phyloP scores from a whole-genome alignment of 768 basidiomycete genomes.

The Boletus rubescentipes region DNA sequence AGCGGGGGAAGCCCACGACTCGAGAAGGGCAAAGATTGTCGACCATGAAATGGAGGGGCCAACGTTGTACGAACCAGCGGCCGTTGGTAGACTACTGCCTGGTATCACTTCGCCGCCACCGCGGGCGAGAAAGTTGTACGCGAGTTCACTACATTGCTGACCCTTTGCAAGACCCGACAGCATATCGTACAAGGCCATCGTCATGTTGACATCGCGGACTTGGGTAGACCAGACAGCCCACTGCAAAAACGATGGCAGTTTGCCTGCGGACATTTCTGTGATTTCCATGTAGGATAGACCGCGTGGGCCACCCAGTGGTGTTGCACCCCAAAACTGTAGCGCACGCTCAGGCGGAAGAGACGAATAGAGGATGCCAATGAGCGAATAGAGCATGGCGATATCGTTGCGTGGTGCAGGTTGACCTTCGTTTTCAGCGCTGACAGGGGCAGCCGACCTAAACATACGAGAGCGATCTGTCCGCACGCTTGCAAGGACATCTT shows the following conservation, averaged over 20 bases:
- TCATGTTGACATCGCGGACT: conserved; percentile 66
- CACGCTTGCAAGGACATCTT: conserved; percentile 73
- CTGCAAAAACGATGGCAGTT: conserved; percentile 75
- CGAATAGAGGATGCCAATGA: conserved; percentile 80
- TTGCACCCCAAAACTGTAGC: conserved; percentile 83
- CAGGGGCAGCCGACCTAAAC: conserved; percentile 45
- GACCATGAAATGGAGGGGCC: conserved; percentile 74
- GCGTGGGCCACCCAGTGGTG: conserved; percentile 42
- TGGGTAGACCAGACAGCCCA: conserved; percentile 91
- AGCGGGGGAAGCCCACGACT: conserved; percentile 67
- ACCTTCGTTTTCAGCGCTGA: conserved; percentile 39
- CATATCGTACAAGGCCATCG: conserved; percentile 87
- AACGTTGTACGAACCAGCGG: conserved; percentile 37
- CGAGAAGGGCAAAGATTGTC: conserved; percentile 70
- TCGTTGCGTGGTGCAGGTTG: conserved; percentile 70
- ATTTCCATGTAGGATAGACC: conserved; percentile 55
- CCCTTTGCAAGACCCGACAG: conserved; percentile 80
- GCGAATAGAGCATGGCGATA: conserved; percentile 78
- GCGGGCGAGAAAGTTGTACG: conserved; percentile 85
- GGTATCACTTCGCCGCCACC: conserved; percentile 70
- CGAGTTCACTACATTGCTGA: conserved; percentile 79
- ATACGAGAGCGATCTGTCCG: conserved; percentile 61
- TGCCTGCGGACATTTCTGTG: conserved; percentile 58
- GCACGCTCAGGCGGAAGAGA: conserved; percentile 72
- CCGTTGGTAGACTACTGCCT: conserved; percentile 49